Evolutionary conservation across 352 stramenopile genomes (phyloP), one percentile per base, ranked within the genome.

Genomic region (Globisporangium viniferum): DNA sequence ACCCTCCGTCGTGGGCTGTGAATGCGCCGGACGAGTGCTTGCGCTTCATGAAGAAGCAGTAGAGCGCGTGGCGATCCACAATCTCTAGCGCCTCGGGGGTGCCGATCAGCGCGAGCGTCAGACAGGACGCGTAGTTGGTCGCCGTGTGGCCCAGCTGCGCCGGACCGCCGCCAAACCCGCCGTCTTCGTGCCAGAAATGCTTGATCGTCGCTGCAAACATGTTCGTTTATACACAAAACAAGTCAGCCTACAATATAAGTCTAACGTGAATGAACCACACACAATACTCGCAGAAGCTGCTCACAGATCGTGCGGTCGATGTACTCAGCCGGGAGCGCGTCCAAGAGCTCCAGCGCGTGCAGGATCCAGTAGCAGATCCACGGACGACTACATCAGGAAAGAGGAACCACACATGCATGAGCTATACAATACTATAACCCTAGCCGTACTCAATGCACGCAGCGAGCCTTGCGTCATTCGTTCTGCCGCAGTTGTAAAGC

Each of bases 301-400:
- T 62, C 29, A 93, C 80, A 63, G 68, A 84, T 82, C n/a, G 79
- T 67, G 48, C 66, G 73, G 27, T 71, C 68, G 1, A 76, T 76
- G 44, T 80, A 64, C 15, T 81, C 70, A 31, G 77, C 71, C 3
- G 79, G 78, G 6, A 98, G 74, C 49, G 80, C 83, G 35, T 93
- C 92, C 55, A 99, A 77, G 22, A 99, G 81, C 76, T 99, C 95
- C 44, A 98, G 81, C 12, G 82, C 84, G 66, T 99, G 96, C 22
- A 99, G 74, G 68, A 98, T 98, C 97, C 97, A 99, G 77, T 99
- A 99, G 22, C 96, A 75, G 64, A 99, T 98, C 97, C 97, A 99
- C 10, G 97, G 94, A 20, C 95, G 93, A 79, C 92, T 98, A 44
- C 12, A 65, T 12, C 12, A 15, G 5, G 10, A 59, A 14, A 6